Evolutionary conservation across 208 protist genomes (phyloP), one percentile per base, ranked within the genome.

Genomic region (Novymonas esmeraldas): DNA sequence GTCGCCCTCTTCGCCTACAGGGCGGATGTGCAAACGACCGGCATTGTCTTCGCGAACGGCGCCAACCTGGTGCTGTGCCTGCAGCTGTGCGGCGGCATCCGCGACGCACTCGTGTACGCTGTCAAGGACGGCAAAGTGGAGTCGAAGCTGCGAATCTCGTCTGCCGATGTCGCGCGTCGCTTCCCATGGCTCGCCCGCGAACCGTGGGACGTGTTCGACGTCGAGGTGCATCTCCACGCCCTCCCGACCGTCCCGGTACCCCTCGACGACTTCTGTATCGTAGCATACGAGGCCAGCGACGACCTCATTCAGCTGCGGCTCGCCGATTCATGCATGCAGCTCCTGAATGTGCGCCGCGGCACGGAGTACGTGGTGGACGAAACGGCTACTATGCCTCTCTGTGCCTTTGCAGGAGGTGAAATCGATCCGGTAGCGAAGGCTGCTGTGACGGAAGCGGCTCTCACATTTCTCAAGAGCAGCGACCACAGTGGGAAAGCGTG

Each of bases 1-100:
- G 61, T 78, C 24, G 68, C 63, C 2, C 58, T 76, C 16, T 85
- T 85, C 31, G 65, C 48, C 18, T 85, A 72, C 48, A 64, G 56
- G 26, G 18, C 66, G 1, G 69, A 81, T 42, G 31, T 39, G n/a
- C 34, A 69, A 22, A 74, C 41, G 0, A 26, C 62, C 1, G 75
- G 75, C 3, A 33, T 75, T 16, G 69, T 51, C 51, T 81, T 81
- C 20, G 57, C 34, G 7, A 73, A 76, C 50, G 58, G 54, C 3
- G n/a, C 22, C 28, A 81, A 64, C 34, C 45, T 81, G 26, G 54
- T 71, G 6, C 38, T 78, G 16, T 49, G 51, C 16, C n/a, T 78
- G 44, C 42, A 70, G 6, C 57, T 70, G 55, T 56, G 41, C 29
- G 63, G 64, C 11, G 28, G 28, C 9, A 33, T 78, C 26, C 26